These are phyloP conservation scores for Thermothelomyces thermophilus DNA, from an alignment of 2,329 filamentous ascomycete genomes.

Conservation along the genomic window DNA sequence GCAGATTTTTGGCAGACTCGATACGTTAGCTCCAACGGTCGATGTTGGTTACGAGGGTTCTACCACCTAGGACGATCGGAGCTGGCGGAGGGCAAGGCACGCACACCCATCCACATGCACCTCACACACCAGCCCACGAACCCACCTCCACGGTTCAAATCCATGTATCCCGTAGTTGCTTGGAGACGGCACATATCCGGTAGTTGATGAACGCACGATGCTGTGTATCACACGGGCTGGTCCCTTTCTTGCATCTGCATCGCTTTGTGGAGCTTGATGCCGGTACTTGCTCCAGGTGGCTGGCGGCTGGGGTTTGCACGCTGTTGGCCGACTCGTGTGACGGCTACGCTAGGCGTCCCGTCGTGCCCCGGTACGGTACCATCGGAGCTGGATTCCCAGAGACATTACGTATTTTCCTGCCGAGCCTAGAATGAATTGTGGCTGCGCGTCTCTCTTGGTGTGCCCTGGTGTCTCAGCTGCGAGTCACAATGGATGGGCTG, in stretches of 20 bases:
- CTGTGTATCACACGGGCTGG: constrained; percentile 16
- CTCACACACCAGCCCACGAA: not conserved
- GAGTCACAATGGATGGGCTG: constrained; percentile 27
- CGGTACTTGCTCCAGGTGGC: constrained; percentile 1
- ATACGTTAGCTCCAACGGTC: too few species aligned
- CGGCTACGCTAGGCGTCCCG: too few species aligned
- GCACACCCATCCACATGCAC: too few species aligned
- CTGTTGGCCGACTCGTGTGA: not conserved
- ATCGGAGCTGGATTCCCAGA: not conserved
- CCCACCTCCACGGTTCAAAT: not conserved
- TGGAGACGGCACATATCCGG: constrained; percentile 11
- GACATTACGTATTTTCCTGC: constrained; percentile 12
- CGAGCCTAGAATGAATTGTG: constrained; percentile 1
- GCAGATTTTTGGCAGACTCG: too few species aligned
- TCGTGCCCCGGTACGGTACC: not conserved
- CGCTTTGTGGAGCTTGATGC: constrained; percentile 13
- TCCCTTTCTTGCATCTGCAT: constrained; percentile 14
- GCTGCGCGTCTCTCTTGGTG: constrained; percentile 24
- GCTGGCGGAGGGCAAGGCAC: not conserved
- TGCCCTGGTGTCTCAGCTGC: constrained; percentile 31
- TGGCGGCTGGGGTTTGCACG: not conserved
- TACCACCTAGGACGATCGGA: not conserved
- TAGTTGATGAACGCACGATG: constrained; percentile 4
- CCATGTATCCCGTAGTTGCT: too few species aligned
- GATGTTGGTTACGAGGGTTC: not conserved